Evolutionary conservation across 257 asterid genomes (phyloP), one percentile per base, ranked within the genome.

Genomic region (Lycium barbarum): DNA sequence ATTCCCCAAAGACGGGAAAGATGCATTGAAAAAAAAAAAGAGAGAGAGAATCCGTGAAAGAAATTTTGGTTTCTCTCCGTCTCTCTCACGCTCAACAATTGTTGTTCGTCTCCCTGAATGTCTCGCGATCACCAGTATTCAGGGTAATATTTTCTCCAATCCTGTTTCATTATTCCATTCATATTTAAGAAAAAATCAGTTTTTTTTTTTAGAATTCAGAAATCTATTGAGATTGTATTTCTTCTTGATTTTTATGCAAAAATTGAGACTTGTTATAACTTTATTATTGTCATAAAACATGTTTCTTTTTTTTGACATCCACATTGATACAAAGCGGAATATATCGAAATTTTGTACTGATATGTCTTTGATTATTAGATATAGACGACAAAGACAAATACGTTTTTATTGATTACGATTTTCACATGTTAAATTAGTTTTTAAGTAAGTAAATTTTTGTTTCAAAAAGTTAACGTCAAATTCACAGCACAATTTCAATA

Each of bases 31-130:
- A 1, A 49, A 9, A 57, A 5, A 49, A 57, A 12, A 14, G 1
- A 0, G 12, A 66, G 2, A 47, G 38, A 71, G 38, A 81, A 82
- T 89, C 87, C 92, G 97, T 90, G 91, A 93, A 97, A 96, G 95
- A 89, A 91, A 88, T 86, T 90, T 91, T 88, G 84, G 12, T 49
- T 74, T 74, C 43, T 74, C 43, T 74, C 45, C 49, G 62, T 87
- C 92, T 89, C 92, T 90, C 94, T 92, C 98, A 94, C 93, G 93
- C 94, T 93, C 93, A 89, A 91, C 96, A 94, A 93, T 96, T 93
- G 94, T 95, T 96, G 91, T 90, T 89, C 87, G 89, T 89, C 91
- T 88, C 91, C 97, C 97, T 94, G 98, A 91, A 96, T 93, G 94
- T 97, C 98, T 40, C 0, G 5, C 6, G 3, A 40, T 96, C 97